phyloP scores from a whole-genome alignment of 2,329 filamentous ascomycete genomes.

The Onygena corvina region DNA sequence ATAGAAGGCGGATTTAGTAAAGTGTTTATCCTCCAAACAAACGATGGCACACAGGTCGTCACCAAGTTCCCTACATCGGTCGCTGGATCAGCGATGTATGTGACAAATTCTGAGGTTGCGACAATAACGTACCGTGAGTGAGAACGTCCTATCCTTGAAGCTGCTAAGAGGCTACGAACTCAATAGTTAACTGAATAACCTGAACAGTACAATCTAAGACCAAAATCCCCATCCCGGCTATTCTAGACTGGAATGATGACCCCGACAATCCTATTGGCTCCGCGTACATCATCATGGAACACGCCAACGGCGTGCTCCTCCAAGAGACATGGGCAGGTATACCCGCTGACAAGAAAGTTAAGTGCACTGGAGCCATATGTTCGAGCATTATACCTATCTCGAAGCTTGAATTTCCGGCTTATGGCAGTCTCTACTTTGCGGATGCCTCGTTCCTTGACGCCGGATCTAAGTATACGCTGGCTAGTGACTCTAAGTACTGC shows the following conservation, averaged over 20 bases:
- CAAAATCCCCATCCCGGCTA: constrained; percentile 31
- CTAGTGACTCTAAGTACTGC: constrained; percentile 13
- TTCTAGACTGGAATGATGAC: constrained; percentile 35
- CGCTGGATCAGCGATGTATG: constrained; percentile 17
- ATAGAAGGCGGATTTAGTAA: constrained; percentile 36
- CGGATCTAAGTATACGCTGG: constrained; percentile 11
- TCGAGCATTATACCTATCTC: constrained; percentile 13
- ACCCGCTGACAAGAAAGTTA: constrained; percentile 21
- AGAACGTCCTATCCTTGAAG: no score
- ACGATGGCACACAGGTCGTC: constrained; percentile 29
- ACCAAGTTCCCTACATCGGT: constrained; percentile 33
- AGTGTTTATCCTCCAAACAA: constrained; percentile 33
- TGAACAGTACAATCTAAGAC: constrained; percentile 28
- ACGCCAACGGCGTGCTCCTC: constrained; percentile 25
- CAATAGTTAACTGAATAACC: background rate
- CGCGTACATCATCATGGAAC: constrained; percentile 34
- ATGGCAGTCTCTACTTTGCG: constrained; percentile 28
- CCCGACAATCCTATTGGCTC: constrained; percentile 24
- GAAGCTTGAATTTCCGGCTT: constrained; percentile 25
- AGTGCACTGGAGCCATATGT: constrained; percentile 12
- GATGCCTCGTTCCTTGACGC: constrained; percentile 16
- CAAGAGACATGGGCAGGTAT: constrained; percentile 26
- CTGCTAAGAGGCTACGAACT: no score
- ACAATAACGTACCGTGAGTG: constrained; percentile 34
- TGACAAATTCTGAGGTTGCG: constrained; percentile 26